These are phyloP conservation scores for Leccinum incarnatum DNA, from an alignment of 768 basidiomycete species.

Conservation along the genomic window DNA sequence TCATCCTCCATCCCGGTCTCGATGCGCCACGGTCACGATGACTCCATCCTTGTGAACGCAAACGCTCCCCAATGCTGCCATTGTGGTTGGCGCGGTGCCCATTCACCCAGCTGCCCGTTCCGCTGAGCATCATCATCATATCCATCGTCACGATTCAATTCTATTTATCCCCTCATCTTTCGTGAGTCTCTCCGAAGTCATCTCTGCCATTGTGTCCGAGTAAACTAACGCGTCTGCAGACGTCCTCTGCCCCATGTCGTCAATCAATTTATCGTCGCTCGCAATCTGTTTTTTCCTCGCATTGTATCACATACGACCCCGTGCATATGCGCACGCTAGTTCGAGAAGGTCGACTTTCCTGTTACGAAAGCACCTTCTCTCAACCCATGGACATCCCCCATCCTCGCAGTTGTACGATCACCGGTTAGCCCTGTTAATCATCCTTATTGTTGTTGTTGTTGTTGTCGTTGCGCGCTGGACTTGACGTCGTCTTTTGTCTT, in stretches of 20 bases:
- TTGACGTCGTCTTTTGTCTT: not conserved
- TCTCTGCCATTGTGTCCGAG: not conserved
- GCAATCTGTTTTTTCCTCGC: constrained; percentile 24
- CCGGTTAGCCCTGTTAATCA: constrained; percentile 3
- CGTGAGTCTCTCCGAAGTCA: constrained; percentile 13
- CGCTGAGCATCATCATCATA: constrained; percentile 35
- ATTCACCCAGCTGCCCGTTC: constrained; percentile 64
- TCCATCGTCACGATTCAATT: constrained; percentile 8
- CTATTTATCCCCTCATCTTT: constrained; percentile 30
- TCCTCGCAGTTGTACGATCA: constrained; percentile 29
- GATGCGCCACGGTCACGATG: constrained; percentile 21
- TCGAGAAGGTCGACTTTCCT: constrained; percentile 10
- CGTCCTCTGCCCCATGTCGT: constrained; percentile 26
- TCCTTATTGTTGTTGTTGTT: constrained; percentile 7
- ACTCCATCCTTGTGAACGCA: constrained; percentile 40
- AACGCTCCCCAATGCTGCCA: constrained; percentile 78
- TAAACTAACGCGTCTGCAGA: constrained; percentile 12
- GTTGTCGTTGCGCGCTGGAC: not conserved
- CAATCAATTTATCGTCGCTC: constrained; percentile 31
- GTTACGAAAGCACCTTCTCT: not conserved
- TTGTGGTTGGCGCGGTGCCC: constrained; percentile 66
- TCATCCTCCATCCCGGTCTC: constrained; percentile 25
- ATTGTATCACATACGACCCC: constrained; percentile 34
- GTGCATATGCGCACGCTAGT: constrained; percentile 36
- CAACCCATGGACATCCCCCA: constrained; percentile 15